Conservation (phyloP, 805 yeast genomes). For the Yarrowia sp. region DNA sequence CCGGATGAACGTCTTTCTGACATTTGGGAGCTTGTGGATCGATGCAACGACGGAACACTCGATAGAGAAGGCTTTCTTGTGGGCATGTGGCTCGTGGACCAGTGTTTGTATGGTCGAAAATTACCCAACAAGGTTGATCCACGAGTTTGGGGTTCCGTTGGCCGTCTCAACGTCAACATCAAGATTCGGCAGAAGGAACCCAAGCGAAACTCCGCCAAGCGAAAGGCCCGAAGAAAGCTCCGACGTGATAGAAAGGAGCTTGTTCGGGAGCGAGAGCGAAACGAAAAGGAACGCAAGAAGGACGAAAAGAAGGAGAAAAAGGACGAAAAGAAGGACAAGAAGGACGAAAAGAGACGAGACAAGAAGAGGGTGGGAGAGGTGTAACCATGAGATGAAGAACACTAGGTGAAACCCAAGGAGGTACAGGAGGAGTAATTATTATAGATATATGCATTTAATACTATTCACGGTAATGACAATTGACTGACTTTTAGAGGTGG, state of each 20-base stretch:
- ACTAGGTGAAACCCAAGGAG: conserved; percentile 4
- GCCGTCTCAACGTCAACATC: conserved; percentile 52
- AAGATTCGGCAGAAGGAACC: conserved; percentile 46
- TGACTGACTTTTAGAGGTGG: neutral
- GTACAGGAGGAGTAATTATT: neutral
- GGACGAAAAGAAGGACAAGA: conserved; percentile 28
- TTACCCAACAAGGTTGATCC: conserved; percentile 73
- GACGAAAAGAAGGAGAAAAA: conserved; percentile 34
- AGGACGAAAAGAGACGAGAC: conserved; percentile 20
- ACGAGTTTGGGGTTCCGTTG: conserved; percentile 81
- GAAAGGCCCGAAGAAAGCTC: conserved; percentile 26
- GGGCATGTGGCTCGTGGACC: conserved; percentile 99
- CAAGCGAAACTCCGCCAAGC: conserved; percentile 40
- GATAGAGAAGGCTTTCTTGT: conserved; percentile 83
- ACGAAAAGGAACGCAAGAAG: conserved; percentile 31
- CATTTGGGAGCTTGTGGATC: conserved; percentile 72
- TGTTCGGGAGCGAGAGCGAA: conserved; percentile 7
- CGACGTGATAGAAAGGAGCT: conserved; percentile 22
- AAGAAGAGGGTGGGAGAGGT: conserved; percentile 36
- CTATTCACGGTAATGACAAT: conserved; percentile 32
- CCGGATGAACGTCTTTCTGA: conserved; percentile 65
- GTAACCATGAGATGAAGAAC: conserved; percentile 1
- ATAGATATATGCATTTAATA: conserved; percentile 38
- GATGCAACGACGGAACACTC: conserved; percentile 68
- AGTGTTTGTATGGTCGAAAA: conserved; percentile 91